Evolutionary conservation across 2,329 filamentous ascomycete species (phyloP).

Genomic region (Aspergillus arachidicola): DNA sequence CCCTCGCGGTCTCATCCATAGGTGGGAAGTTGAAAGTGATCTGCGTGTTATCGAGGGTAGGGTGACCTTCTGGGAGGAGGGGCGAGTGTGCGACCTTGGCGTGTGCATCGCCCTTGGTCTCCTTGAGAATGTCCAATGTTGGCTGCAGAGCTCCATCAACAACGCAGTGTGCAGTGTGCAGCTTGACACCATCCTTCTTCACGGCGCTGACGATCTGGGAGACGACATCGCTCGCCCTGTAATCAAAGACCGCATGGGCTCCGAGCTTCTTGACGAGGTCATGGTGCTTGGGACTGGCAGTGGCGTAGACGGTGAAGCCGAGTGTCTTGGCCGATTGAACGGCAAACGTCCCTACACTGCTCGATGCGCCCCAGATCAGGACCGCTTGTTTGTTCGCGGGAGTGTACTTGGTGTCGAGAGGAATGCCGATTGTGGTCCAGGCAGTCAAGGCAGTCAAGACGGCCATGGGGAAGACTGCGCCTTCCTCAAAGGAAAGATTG

Average conservation of each 20-base stretch:
- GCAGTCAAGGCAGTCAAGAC: constrained; percentile 20
- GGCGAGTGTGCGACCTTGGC: constrained; percentile 22
- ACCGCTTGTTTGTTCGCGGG: constrained; percentile 21
- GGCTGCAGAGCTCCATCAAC: constrained; percentile 19
- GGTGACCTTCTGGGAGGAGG: constrained; percentile 14
- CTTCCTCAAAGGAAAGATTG: constrained; percentile 28
- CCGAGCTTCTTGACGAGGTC: constrained; percentile 41
- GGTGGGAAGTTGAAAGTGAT: constrained; percentile 18
- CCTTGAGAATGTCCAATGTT: constrained; percentile 22
- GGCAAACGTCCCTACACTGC: constrained; percentile 17
- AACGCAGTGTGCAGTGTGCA: constrained; percentile 18
- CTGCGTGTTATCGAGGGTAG: constrained; percentile 13
- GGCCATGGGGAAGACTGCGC: constrained; percentile 30
- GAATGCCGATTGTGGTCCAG: constrained; percentile 29
- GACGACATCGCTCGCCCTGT: constrained; percentile 36
- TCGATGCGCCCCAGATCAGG: constrained; percentile 20
- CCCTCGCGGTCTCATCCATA: constrained; percentile 9
- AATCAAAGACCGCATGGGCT: constrained; percentile 45
- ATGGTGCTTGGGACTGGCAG: constrained; percentile 44
- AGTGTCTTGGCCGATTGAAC: constrained; percentile 42
- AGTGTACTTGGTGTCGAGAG: constrained; percentile 23
- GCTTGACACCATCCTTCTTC: constrained; percentile 21
- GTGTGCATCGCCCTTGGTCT: constrained; percentile 19
- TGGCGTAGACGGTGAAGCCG: constrained; percentile 44
- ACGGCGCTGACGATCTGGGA: constrained; percentile 29